Conservation (phyloP, 1,284 basidiomycete genomes). For the Afroboletus lepidellus region DNA sequence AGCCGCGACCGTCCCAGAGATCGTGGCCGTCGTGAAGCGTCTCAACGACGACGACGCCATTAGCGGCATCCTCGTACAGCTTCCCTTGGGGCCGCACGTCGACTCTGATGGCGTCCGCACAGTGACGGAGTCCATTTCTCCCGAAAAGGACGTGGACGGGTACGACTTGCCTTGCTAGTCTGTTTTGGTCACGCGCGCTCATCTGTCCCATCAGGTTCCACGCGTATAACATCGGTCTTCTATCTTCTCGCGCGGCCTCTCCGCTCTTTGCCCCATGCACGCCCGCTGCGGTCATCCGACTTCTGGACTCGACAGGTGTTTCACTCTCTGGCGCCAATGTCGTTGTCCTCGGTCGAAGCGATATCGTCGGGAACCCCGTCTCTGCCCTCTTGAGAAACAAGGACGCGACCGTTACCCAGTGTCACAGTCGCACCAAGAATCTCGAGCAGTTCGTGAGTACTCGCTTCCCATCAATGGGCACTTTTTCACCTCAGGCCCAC, state of each 20-base stretch:
- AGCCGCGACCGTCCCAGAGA: slow-evolving; percentile 71
- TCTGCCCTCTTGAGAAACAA: slow-evolving; percentile 85
- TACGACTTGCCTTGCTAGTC: slow-evolving; percentile 37
- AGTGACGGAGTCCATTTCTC: slow-evolving; percentile 93
- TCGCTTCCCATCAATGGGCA: slow-evolving; percentile 6
- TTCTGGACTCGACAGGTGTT: slow-evolving; percentile 85
- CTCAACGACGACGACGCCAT: slow-evolving; percentile 85
- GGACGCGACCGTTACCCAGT: slow-evolving; percentile 97
- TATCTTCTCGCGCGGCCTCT: slow-evolving; percentile 86
- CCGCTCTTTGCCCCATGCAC: slow-evolving; percentile 97
- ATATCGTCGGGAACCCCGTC: slow-evolving; percentile 97
- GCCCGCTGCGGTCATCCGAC: slow-evolving; percentile 87
- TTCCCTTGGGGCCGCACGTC: slow-evolving; percentile 91
- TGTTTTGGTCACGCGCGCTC: slow-evolving; percentile 4
- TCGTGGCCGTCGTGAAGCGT: slow-evolving; percentile 76
- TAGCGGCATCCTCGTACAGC: slow-evolving; percentile 93
- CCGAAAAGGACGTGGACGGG: slow-evolving; percentile 97
- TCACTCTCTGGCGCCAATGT: slow-evolving; percentile 76
- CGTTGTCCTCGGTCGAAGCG: slow-evolving; percentile 94
- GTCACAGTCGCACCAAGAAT: slow-evolving; percentile 88
- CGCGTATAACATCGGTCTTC: slow-evolving; percentile 97
- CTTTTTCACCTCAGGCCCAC: slow-evolving; percentile 6
- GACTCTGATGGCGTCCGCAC: slow-evolving; percentile 82
- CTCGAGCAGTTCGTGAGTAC: slow-evolving; percentile 70
- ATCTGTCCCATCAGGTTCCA: slow-evolving; percentile 69